Conservation (phyloP, 768 basidiomycete genomes). For the Exsudoporus frostii region DNA sequence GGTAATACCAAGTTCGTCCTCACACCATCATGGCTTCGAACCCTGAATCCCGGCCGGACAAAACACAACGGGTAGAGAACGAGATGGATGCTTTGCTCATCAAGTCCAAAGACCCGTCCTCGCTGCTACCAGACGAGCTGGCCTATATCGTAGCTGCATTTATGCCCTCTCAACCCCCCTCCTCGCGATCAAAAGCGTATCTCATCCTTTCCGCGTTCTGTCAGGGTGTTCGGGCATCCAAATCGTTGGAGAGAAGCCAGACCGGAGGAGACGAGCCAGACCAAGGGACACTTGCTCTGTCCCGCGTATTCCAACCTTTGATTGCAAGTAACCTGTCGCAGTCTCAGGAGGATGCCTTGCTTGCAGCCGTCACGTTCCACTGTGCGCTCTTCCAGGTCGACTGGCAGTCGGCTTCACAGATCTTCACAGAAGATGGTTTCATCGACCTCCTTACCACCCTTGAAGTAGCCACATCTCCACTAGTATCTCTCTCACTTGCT, state of each 20-base stretch:
- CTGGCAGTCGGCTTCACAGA: slow-evolving; percentile 56
- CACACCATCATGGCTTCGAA: slow-evolving; percentile 14
- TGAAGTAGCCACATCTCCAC: slow-evolving; percentile 54
- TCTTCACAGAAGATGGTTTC: slow-evolving; percentile 63
- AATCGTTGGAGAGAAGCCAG: slow-evolving; percentile 33
- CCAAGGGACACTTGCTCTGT: slow-evolving; percentile 48
- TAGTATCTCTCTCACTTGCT: slow-evolving; percentile 58
- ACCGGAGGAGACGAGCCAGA: slow-evolving; percentile 39
- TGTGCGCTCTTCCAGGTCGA: slow-evolving; percentile 86
- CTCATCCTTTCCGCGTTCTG: slow-evolving; percentile 67
- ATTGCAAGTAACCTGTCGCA: slow-evolving; percentile 52
- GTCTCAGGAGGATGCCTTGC: slow-evolving; percentile 48
- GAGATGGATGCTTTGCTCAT: slow-evolving; percentile 32
- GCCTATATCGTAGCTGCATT: slow-evolving; percentile 51
- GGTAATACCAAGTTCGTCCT: not conserved
- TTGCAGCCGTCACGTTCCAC: slow-evolving; percentile 62
- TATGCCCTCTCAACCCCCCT: slow-evolving; percentile 41
- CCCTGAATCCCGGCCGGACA: not conserved
- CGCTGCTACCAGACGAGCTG: slow-evolving; percentile 54
- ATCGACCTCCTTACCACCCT: slow-evolving; percentile 60
- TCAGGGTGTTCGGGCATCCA: slow-evolving; percentile 48
- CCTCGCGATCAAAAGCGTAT: slow-evolving; percentile 64
- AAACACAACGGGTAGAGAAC: not conserved
- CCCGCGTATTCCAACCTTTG: slow-evolving; percentile 47
- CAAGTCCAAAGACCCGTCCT: slow-evolving; percentile 32